phyloP scores from a whole-genome alignment of 2,329 filamentous ascomycete genomes.

The Fusarium agapanthi region DNA sequence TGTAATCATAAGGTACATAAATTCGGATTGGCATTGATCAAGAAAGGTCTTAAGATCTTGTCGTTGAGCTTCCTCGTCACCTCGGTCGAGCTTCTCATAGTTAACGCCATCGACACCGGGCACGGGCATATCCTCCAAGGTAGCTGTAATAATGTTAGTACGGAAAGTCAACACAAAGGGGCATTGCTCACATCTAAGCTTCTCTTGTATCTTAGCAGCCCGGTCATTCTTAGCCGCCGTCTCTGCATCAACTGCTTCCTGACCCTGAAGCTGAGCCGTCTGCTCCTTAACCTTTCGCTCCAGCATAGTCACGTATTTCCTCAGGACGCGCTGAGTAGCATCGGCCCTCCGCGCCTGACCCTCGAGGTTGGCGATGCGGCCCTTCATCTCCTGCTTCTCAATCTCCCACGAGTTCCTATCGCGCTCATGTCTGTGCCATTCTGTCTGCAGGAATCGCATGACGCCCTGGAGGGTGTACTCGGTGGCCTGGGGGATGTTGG shows the following conservation, averaged over 20 bases:
- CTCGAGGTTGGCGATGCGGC: slow-evolving; percentile 92
- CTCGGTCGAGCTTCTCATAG: slow-evolving; percentile 51
- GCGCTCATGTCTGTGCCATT: slow-evolving; percentile 98
- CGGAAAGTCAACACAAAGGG: background rate
- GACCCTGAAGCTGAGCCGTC: slow-evolving; percentile 72
- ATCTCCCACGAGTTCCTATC: slow-evolving; percentile 99
- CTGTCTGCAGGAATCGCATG: slow-evolving; percentile 98
- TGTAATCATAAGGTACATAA: slow-evolving; percentile 74
- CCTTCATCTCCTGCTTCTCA: slow-evolving; percentile 98
- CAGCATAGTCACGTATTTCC: slow-evolving; percentile 89
- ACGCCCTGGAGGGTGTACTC: slow-evolving; percentile 78
- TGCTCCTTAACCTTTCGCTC: slow-evolving; percentile 89
- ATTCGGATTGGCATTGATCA: slow-evolving; percentile 71
- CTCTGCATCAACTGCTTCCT: slow-evolving; percentile 48
- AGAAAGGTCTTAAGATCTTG: slow-evolving; percentile 68
- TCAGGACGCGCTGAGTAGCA: slow-evolving; percentile 86
- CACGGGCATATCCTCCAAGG: slow-evolving; percentile 53
- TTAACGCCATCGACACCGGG: slow-evolving; percentile 58
- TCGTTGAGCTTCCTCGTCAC: slow-evolving; percentile 60
- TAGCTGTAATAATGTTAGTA: slow-evolving; percentile 47
- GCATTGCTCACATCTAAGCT: slow-evolving; percentile 59
- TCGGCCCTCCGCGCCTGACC: slow-evolving; percentile 88
- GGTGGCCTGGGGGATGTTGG: slow-evolving; percentile 65
- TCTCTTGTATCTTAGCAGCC: slow-evolving; percentile 64
- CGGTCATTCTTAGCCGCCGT: slow-evolving; percentile 61